A percentile compares a stretch with the other conserved stretches of the same genome.
These are phyloP conservation scores for Rhizopogon sp. DNA, from an alignment of 768 basidiomycete species.

Conservation along the genomic window DNA sequence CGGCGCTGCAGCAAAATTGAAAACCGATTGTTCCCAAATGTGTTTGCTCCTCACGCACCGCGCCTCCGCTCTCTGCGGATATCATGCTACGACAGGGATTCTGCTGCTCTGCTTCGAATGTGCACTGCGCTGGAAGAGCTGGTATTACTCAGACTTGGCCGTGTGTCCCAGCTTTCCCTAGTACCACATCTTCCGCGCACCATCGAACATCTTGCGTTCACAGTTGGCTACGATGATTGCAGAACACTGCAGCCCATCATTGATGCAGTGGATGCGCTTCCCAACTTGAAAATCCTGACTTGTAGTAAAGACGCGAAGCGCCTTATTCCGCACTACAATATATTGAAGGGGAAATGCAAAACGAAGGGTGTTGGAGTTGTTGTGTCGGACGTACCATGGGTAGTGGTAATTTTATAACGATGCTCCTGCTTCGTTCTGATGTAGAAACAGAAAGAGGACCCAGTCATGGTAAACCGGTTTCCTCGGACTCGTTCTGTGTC, in stretches of 20 bases:
- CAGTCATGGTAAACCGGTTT: conserved; percentile 25
- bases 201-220: conserved; percentile 36
- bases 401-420: conserved; percentile 19
- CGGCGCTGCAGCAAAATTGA: too few species aligned
- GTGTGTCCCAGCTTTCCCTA: conserved; percentile 29
- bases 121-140: conserved; percentile 39
- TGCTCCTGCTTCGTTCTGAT: background rate
- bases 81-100: conserved; percentile 27
- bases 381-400: conserved; percentile 26
- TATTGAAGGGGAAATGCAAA: conserved; percentile 24
- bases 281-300: conserved; percentile 31
- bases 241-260: conserved; percentile 25
- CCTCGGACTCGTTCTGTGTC: conserved; percentile 32
- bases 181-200: conserved; percentile 27
- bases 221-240: conserved; percentile 10
- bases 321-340: conserved; percentile 16
- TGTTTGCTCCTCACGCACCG: conserved; percentile 25
- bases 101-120: conserved; percentile 27
- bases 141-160: conserved; percentile 21
- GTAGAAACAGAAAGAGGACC: conserved; percentile 32
- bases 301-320: conserved; percentile 23
- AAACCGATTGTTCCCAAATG: conserved; percentile 20
- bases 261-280: conserved; percentile 26
- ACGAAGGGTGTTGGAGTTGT: conserved; percentile 24
- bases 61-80: conserved; percentile 40